These are phyloP conservation scores for Dryadomyces sulphureus DNA, from an alignment of 2,329 filamentous ascomycete genomes.

Conservation along the genomic window DNA sequence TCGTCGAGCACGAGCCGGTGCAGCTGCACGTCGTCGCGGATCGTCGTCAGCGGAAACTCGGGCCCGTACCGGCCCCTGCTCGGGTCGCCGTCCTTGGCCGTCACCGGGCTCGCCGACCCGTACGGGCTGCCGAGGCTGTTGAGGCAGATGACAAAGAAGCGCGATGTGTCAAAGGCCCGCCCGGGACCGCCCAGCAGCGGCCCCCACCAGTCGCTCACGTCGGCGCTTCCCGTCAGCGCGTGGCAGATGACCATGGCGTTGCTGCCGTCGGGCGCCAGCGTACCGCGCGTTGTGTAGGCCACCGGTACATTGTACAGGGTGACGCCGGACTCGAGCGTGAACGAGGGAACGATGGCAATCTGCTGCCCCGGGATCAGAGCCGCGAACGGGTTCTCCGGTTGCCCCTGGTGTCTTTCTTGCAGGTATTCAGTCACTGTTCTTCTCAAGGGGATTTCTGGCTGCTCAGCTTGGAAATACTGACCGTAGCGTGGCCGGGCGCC, in stretches of 20 bases:
- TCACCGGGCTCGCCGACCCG: constrained; percentile 77
- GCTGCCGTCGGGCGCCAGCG: constrained; percentile 40
- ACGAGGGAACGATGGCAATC: constrained; percentile 73
- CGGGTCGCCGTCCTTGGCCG: constrained; percentile 67
- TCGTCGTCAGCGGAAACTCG: constrained; percentile 90
- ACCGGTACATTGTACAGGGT: constrained; percentile 62
- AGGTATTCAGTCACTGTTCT: constrained; percentile 46
- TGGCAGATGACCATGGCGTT: constrained; percentile 71
- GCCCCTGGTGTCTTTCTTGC: constrained; percentile 49
- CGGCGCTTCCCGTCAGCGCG: constrained; percentile 71
- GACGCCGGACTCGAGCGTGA: constrained; percentile 85
- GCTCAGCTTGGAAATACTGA: constrained; percentile 6
- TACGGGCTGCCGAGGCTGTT: constrained; percentile 79
- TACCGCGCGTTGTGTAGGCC: constrained; percentile 51
- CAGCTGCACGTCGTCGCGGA: constrained; percentile 88
- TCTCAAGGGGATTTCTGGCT: not conserved
- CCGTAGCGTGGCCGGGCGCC: constrained; percentile 9
- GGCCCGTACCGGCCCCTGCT: constrained; percentile 72
- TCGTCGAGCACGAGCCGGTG: constrained; percentile 72
- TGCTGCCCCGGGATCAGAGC: constrained; percentile 76
- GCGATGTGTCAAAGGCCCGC: constrained; percentile 64
- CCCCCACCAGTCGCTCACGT: constrained; percentile 82
- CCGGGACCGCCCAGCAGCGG: constrained; percentile 65
- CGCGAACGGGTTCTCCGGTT: constrained; percentile 87
- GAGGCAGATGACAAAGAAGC: constrained; percentile 77